Evolutionary conservation across 2,329 filamentous ascomycete species (phyloP).

Genomic region (Penicillium decumbens): DNA sequence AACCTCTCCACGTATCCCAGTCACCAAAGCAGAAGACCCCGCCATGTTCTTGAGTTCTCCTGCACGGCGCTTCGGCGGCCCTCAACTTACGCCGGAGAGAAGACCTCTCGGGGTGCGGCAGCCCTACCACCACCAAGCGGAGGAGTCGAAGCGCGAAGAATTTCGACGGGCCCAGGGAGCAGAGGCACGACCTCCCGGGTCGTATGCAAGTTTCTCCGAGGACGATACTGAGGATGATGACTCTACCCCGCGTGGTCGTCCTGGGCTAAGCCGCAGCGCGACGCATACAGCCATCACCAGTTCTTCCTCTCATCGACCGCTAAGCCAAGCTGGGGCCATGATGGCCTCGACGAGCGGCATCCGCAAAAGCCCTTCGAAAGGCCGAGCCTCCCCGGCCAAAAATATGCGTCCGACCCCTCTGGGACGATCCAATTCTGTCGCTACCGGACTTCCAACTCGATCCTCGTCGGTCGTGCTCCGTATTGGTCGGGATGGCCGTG

Average conservation of each 20-base stretch:
- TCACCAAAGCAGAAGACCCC: conserved; percentile 42
- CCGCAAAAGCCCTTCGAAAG: conserved; percentile 42
- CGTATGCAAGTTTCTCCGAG: conserved; percentile 30
- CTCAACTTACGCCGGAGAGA: conserved; percentile 30
- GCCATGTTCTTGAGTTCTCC: conserved; percentile 48
- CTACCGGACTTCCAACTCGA: conserved; percentile 30
- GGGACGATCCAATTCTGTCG: conserved; percentile 31
- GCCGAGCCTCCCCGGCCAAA: conserved; percentile 42
- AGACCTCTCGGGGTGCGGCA: conserved; percentile 34
- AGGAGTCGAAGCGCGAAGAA: conserved; percentile 45
- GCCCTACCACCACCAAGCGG: conserved; percentile 48
- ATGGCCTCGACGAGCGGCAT: conserved; percentile 35
- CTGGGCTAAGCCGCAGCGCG: conserved; percentile 38
- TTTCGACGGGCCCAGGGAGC: conserved; percentile 33
- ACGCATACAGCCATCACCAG: conserved; percentile 38
- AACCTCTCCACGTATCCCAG: conserved; percentile 41
- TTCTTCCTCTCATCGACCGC: conserved; percentile 25
- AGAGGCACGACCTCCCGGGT: conserved; percentile 25
- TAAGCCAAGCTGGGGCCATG: conserved; percentile 28
- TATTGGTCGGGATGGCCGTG: conserved; percentile 48
- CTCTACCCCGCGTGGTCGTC: conserved; percentile 34
- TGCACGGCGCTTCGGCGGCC: conserved; percentile 44
- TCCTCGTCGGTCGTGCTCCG: conserved; percentile 44
- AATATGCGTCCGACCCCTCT: conserved; percentile 30
- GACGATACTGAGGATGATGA: conserved; percentile 32